A percentile compares a stretch with the other conserved stretches of the same genome.
These are phyloP conservation scores for Carpinus fangiana DNA, from an alignment of 306 rosid species.

Conservation along the genomic window DNA sequence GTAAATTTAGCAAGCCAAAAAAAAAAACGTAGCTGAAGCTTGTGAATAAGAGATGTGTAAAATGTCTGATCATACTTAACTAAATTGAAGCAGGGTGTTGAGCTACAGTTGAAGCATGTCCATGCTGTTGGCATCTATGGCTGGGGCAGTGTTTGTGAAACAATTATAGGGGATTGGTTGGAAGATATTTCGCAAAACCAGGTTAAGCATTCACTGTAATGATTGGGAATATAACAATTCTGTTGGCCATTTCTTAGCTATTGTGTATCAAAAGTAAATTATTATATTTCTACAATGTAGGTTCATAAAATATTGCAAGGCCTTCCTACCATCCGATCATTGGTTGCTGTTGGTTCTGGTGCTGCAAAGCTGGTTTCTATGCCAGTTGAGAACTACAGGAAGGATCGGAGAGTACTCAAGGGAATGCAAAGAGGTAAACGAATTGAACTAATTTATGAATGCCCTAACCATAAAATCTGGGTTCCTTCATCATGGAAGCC, in stretches of 20 bases:
- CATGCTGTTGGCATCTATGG: constrained; percentile 89
- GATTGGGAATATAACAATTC: constrained; percentile 22
- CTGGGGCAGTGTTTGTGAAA: constrained; percentile 91
- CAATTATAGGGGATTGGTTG: constrained; percentile 84
- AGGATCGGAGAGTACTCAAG: constrained; percentile 85
- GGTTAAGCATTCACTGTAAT: constrained; percentile 45
- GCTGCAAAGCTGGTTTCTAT: constrained; percentile 87
- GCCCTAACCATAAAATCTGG: constrained; percentile 13
- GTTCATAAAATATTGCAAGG: constrained; percentile 78
- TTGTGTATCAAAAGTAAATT: constrained; percentile 9
- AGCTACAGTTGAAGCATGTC: constrained; percentile 84
- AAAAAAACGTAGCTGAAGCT: neutral
- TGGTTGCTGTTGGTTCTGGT: constrained; percentile 81
- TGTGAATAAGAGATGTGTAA: constrained; percentile 12
- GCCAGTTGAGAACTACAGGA: constrained; percentile 89
- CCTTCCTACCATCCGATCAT: constrained; percentile 80
- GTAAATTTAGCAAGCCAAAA: neutral
- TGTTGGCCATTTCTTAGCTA: constrained; percentile 23
- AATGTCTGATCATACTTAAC: constrained; percentile 25
- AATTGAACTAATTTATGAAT: constrained; percentile 17
- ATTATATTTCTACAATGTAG: constrained; percentile 39
- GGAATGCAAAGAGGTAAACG: constrained; percentile 95
- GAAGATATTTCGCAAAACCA: constrained; percentile 95
- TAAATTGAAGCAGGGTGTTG: constrained; percentile 73
- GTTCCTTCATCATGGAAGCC: neutral